Evolutionary conservation across 75 land plant species (phyloP), one percentile per base, ranked within the genome.

Genomic region (Pinus taeda): DNA sequence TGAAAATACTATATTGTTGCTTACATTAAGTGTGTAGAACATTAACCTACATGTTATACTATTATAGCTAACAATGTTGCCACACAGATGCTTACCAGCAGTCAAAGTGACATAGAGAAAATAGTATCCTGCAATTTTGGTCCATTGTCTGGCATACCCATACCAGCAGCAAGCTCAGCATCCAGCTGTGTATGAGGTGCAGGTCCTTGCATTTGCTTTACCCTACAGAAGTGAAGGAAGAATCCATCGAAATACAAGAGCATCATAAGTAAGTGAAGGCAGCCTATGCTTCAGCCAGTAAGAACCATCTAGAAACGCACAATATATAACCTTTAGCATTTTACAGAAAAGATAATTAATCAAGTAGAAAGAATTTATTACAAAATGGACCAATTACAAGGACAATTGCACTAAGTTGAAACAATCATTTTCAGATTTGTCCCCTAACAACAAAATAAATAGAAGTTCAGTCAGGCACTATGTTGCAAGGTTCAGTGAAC

Each of bases 81-180:
- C n/a, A 21, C 1, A n/a, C 11, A 17, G 22, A 69, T 69, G 72
- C 72, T 69, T 69, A 69, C 72, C 71, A n/a, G 3, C 53, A 20
- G 22, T 69, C n/a, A 69, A 69, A 39, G n/a, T 42, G 72, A 18
- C 72, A 69, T 69, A 69, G 72, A 45, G n/a, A 39, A 42, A 69
- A 20, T 45, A 69, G 53, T 39, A 69, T 69, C 72, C 72, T 69
- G 72, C 72, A 90, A 75, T 77, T 88, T 93, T 62, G 96, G 94
- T n/a, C 98, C 98, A 86, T 95, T 95, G 80, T 95, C 98, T 1
- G 98, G 96, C 82, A 79, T 80, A 26, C 99, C 99, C 97, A 92
- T 92, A 11, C 99, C 99, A 82, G 89, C 97, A 66, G 99, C 95
- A 66, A 96, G 73, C 4, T 96, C 99, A 57, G 99, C 99, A 84